phyloP scores from a whole-genome alignment of 257 asterid genomes.

The Nyctanthes arbortristis region DNA sequence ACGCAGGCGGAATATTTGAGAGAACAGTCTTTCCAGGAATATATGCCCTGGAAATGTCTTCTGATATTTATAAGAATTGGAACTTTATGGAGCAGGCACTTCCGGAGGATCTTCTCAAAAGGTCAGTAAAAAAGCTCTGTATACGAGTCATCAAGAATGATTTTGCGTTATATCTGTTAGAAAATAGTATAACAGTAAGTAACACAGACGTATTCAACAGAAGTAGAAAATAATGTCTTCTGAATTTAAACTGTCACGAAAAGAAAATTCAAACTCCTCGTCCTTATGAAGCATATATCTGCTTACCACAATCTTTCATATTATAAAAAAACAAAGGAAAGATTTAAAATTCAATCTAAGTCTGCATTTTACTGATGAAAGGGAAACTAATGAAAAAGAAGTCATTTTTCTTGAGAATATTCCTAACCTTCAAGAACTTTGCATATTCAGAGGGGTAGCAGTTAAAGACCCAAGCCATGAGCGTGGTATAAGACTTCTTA shows the following conservation, averaged over 20 bases:
- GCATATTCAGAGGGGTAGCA: constrained; percentile 44
- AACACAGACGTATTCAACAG: no score
- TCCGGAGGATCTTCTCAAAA: constrained; percentile 60
- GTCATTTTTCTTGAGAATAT: no score
- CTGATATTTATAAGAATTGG: constrained; percentile 55
- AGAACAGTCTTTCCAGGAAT: constrained; percentile 47
- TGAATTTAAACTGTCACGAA: no score
- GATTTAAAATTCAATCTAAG: no score
- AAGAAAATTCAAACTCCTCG: no score
- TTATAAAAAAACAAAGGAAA: no score
- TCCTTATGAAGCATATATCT: no score
- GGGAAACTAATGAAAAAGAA: no score
- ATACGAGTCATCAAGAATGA: neutral
- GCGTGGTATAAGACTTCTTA: constrained; percentile 41
- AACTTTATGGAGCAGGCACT: constrained; percentile 61
- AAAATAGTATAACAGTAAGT: no score
- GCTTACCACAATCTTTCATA: no score
- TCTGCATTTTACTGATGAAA: no score
- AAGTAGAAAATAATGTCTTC: no score
- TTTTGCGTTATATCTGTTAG: neutral
- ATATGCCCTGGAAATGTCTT: constrained; percentile 57
- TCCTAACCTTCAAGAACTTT: neutral
- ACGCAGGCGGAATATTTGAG: constrained; percentile 63
- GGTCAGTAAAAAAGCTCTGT: constrained; percentile 33
- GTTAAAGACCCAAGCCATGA: constrained; percentile 39